Percentiles rank a stretch among this genome's conserved stretches.
phyloP scores from a whole-genome alignment of 371 early-diverging fungal species.

The Actinomucor elegans region DNA sequence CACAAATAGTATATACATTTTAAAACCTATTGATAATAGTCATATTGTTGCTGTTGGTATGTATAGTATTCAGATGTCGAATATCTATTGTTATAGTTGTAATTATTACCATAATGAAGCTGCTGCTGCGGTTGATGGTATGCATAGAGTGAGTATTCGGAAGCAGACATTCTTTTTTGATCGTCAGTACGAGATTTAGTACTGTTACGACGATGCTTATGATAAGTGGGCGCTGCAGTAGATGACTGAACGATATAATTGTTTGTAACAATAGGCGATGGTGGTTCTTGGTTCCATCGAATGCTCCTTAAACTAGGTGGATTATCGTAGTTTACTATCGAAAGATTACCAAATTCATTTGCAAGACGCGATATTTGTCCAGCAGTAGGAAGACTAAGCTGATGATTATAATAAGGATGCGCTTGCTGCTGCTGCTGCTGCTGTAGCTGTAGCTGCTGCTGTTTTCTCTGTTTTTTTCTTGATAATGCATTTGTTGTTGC shows the following conservation, averaged over 20 bases:
- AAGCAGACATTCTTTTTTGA: constrained; percentile 13
- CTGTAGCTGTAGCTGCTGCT: background rate
- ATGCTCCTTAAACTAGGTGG: constrained; percentile 17
- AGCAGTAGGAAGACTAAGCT: constrained; percentile 15
- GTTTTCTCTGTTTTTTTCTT: background rate
- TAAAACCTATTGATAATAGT: constrained; percentile 17
- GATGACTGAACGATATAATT: constrained; percentile 2
- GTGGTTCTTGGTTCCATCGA: constrained; percentile 19
- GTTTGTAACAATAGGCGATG: constrained; percentile 1
- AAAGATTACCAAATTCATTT: constrained; percentile 12
- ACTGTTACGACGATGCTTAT: constrained; percentile 1
- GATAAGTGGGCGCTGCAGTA: background rate
- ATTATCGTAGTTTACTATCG: constrained; percentile 3
- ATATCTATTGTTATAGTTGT: constrained; percentile 10
- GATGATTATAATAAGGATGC: constrained; percentile 12
- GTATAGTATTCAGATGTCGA: constrained; percentile 15
- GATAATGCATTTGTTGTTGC: background rate
- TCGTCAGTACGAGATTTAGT: constrained; percentile 1
- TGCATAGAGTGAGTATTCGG: constrained; percentile 5
- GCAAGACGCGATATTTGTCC: constrained; percentile 4
- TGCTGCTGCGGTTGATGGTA: background rate
- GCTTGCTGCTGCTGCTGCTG: background rate
- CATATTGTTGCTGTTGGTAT: constrained; percentile 1
- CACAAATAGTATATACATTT: too few species aligned
- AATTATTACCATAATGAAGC: background rate